Base-by-base conservation (phyloP, 352 stramenopile genomes). In the Pythium sukuiense region DNA sequence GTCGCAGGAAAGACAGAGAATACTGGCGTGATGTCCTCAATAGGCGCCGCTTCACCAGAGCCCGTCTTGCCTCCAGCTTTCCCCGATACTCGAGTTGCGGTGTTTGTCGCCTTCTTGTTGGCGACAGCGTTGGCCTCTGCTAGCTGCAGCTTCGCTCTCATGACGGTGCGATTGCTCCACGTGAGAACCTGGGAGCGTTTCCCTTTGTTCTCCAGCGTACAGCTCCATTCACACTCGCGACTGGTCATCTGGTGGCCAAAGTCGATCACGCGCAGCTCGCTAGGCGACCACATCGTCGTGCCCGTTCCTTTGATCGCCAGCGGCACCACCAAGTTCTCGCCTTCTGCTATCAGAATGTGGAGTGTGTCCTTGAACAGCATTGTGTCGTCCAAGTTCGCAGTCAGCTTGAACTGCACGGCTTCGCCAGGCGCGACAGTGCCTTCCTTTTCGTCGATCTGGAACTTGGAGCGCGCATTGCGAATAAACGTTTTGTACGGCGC, bases 201-300 rank as follows among this genome's bases (percentile, higher is more conserved):
- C 20, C 96, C 96, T 57, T 97, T 97, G 79, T 99, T 99, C 62
- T 99, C 95, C 6, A 99, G 79, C 2, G 95, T 96, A 60, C 97
- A 98, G 41, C 85, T 92, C 79, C 89, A 96, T 65, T 97, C 85
- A 67, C 91, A 98, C 65, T 86, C 73, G 35, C 74, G 79, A 58
- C 76, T 89, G 0, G 93, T 98, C 78, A 98, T 96, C 59, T 98
- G 89, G 29, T 95, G 73, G 2, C 79, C 85, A 63, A 98, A 98
- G 64, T 98, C 92, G 45, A 98, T 87, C 43, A 90, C 66, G 24
- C 76, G 77, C 13, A 99, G 76, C 55, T 98, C 90, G n/a, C 73
- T 93, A 0, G 79, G 77, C 5, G 86, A 95, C 89, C 89, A 98
- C 72, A 98, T 97, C 8, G 95, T 99, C 16, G 94, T 98, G 13